Evolutionary conservation across 306 rosid species (phyloP).

Genomic region (Gleditsia sinensis): DNA sequence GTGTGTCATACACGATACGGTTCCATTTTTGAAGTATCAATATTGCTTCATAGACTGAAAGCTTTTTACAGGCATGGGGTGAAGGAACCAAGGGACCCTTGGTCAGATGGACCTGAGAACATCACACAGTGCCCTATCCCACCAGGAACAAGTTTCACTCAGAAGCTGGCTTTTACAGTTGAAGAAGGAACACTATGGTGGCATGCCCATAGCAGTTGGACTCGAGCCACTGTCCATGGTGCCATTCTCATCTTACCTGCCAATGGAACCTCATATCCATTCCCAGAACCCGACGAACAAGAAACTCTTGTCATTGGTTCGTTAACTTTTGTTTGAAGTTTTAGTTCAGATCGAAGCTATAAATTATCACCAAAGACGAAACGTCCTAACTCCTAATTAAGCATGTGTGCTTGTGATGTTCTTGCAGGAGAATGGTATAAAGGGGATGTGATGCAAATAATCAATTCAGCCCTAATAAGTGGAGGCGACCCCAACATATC

Average conservation of each 20-base stretch:
- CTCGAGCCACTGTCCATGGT: slow-evolving; percentile 54
- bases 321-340: neutral
- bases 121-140: slow-evolving; percentile 53
- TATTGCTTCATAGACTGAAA: too few relatives aligned
- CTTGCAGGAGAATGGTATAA: slow-evolving; percentile 35
- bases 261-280: slow-evolving; percentile 38
- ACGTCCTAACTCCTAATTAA: too few relatives aligned
- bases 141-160: slow-evolving; percentile 38
- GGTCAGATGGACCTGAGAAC: slow-evolving; percentile 46
- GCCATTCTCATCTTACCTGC: slow-evolving; percentile 45
- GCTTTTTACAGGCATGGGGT: slow-evolving; percentile 44
- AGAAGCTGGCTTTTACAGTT: slow-evolving; percentile 36
- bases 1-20: too few relatives aligned
- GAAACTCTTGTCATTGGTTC: slow-evolving; percentile 44
- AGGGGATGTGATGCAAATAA: slow-evolving; percentile 32
- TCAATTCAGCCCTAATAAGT: slow-evolving; percentile 8
- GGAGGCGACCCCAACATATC: slow-evolving; percentile 38
- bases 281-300: slow-evolving; percentile 36
- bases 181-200: slow-evolving; percentile 62
- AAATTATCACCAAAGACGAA: neutral
- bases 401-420: neutral
- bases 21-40: too few relatives aligned
- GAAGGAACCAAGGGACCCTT: slow-evolving; percentile 35
- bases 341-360: too few relatives aligned
- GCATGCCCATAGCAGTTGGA: slow-evolving; percentile 66